These are phyloP conservation scores for Penicillium herquei DNA, from an alignment of 495 filamentous ascomycete species.

Conservation along the genomic window DNA sequence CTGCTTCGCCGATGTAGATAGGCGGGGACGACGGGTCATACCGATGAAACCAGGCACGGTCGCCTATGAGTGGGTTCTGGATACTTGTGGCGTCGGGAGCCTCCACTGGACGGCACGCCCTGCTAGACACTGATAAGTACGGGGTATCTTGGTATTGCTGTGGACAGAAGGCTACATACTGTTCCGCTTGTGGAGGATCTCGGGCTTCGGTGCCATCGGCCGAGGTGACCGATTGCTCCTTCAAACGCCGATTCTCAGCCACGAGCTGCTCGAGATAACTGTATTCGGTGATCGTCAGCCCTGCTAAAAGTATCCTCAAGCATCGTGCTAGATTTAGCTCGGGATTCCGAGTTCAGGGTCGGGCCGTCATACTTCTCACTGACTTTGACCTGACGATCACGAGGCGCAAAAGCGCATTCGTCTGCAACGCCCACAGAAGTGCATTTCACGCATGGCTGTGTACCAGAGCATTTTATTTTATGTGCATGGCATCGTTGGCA, in stretches of 20 bases:
- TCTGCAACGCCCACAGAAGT: constrained; percentile 34
- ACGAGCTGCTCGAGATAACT: constrained; percentile 40
- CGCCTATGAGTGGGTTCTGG: constrained; percentile 41
- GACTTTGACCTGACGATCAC: constrained; percentile 45
- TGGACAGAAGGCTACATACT: constrained; percentile 9
- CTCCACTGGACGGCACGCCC: constrained; percentile 22
- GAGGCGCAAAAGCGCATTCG: constrained; percentile 38
- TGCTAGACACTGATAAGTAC: constrained; percentile 6
- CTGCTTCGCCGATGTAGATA: constrained; percentile 46
- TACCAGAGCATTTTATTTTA: constrained; percentile 49
- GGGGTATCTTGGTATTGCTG: not conserved
- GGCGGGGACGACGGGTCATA: constrained; percentile 45
- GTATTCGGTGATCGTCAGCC: not conserved
- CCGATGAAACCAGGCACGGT: constrained; percentile 45
- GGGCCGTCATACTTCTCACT: constrained; percentile 38
- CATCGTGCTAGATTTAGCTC: too few species aligned
- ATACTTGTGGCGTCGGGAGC: constrained; percentile 33
- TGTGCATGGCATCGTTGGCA: constrained; percentile 47
- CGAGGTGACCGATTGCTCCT: constrained; percentile 36
- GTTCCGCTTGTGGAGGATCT: constrained; percentile 12
- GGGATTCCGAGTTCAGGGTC: not conserved
- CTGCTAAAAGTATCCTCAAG: not conserved
- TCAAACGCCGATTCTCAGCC: constrained; percentile 40
- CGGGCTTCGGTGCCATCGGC: constrained; percentile 27
- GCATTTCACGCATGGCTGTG: constrained; percentile 42